Evolutionary conservation across 2,329 filamentous ascomycete species (phyloP).

Genomic region (Fusarium subglutinans): DNA sequence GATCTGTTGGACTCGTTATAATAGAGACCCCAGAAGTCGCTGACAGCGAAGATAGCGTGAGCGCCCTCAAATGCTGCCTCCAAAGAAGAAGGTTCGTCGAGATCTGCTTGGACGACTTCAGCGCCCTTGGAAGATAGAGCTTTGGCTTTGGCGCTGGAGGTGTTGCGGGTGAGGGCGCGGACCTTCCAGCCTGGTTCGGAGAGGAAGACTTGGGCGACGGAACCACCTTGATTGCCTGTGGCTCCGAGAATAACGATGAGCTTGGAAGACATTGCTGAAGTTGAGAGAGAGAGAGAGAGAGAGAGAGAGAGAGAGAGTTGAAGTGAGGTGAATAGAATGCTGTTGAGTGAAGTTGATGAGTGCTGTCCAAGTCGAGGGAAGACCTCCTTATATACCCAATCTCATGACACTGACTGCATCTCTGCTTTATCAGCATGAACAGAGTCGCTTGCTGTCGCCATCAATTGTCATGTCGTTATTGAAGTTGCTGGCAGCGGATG

Average conservation of each 20-base stretch:
- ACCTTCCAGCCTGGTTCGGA: slow-evolving; percentile 16
- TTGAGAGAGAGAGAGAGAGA: not conserved
- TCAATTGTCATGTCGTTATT: not conserved
- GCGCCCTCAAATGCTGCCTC: not conserved
- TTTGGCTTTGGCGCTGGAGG: slow-evolving; percentile 14
- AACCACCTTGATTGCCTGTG: slow-evolving; percentile 34
- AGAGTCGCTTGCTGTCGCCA: not conserved
- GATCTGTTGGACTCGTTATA: slow-evolving; percentile 14
- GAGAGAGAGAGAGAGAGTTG: not conserved
- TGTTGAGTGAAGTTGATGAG: not conserved
- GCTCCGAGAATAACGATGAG: slow-evolving; percentile 28
- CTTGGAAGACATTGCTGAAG: slow-evolving; percentile 16
- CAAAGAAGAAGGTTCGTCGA: not conserved
- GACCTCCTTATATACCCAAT: not conserved
- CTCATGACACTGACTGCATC: not conserved
- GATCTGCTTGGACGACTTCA: slow-evolving; percentile 7
- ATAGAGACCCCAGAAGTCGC: slow-evolving; percentile 40
- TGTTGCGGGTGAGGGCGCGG: slow-evolving; percentile 25
- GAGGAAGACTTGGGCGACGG: slow-evolving; percentile 10
- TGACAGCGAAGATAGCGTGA: slow-evolving; percentile 42
- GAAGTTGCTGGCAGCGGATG: not conserved
- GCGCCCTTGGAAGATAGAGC: slow-evolving; percentile 5
- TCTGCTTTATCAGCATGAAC: slow-evolving; percentile 4
- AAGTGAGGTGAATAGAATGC: not conserved
- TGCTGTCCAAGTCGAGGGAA: not conserved